Conservation (phyloP, 305 asterid genomes). For the Solanum aculeatissimum region DNA sequence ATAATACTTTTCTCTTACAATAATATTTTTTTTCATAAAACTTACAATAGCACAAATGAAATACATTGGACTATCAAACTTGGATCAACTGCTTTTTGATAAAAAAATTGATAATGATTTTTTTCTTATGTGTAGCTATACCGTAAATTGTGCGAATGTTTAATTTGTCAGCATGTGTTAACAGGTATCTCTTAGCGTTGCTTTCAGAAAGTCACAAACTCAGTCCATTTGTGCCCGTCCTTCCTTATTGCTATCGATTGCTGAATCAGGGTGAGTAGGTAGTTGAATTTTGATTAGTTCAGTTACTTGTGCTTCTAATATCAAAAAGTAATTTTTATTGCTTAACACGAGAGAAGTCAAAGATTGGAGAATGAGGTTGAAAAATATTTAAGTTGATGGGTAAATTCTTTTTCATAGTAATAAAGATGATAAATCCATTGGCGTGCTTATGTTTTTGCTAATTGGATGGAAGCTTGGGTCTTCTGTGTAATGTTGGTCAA, state of each 20-base stretch:
- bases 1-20: too few species aligned
- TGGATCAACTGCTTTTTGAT: neutral
- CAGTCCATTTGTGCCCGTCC: conserved; percentile 80
- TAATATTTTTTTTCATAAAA: too few species aligned
- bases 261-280: conserved; percentile 81
- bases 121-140: neutral
- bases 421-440: neutral
- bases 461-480: neutral
- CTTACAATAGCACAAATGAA: neutral
- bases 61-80: neutral
- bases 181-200: conserved; percentile 79
- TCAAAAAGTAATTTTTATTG: neutral
- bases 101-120: neutral
- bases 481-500: neutral
- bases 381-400: neutral
- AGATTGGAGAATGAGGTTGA: neutral
- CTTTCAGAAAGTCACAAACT: conserved; percentile 77
- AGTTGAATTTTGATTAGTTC: neutral
- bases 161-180: neutral
- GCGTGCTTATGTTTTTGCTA: neutral
- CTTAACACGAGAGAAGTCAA: neutral
- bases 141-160: neutral
- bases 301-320: neutral
- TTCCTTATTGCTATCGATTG: conserved; percentile 69
- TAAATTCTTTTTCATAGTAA: neutral